These are phyloP conservation scores for Colletotrichum orbiculare DNA, from an alignment of 2,329 filamentous ascomycete genomes.

Conservation along the genomic window DNA sequence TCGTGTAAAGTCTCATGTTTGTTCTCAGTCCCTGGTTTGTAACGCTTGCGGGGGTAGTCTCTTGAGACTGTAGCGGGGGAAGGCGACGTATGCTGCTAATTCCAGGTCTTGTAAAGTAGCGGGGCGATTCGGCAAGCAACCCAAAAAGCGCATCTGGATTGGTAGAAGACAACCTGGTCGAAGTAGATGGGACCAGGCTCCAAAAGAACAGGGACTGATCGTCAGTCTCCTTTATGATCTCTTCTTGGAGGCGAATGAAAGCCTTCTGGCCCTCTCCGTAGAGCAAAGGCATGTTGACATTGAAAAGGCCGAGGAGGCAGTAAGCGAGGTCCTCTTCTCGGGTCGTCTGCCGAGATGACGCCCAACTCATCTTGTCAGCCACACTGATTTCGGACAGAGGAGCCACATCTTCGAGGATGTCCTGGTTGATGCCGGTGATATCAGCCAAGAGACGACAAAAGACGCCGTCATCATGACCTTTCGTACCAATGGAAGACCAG, in stretches of 20 bases:
- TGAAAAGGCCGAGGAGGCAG: slow-evolving; percentile 42
- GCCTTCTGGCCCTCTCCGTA: slow-evolving; percentile 42
- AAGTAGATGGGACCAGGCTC: neutral
- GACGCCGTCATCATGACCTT: too few relatives aligned
- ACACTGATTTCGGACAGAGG: too few relatives aligned
- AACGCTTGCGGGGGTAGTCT: too few relatives aligned
- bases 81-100: too few relatives aligned
- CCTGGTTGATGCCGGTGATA: neutral
- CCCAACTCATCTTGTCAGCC: slow-evolving; percentile 42
- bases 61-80: too few relatives aligned
- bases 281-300: slow-evolving; percentile 41
- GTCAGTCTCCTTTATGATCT: neutral
- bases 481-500: neutral
- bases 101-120: too few relatives aligned
- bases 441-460: neutral
- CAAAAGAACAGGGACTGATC: slow-evolving; percentile 10
- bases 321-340: slow-evolving; percentile 41
- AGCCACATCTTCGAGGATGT: neutral
- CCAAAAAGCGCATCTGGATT: too few relatives aligned
- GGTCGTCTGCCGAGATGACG: slow-evolving; percentile 38
- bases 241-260: slow-evolving; percentile 37
- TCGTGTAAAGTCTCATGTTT: too few relatives aligned
- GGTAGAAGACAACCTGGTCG: too few relatives aligned
- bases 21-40: too few relatives aligned
- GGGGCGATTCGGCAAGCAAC: too few relatives aligned